Conservation (phyloP, 805 yeast species). For the Cephaloascus fragrans region DNA sequence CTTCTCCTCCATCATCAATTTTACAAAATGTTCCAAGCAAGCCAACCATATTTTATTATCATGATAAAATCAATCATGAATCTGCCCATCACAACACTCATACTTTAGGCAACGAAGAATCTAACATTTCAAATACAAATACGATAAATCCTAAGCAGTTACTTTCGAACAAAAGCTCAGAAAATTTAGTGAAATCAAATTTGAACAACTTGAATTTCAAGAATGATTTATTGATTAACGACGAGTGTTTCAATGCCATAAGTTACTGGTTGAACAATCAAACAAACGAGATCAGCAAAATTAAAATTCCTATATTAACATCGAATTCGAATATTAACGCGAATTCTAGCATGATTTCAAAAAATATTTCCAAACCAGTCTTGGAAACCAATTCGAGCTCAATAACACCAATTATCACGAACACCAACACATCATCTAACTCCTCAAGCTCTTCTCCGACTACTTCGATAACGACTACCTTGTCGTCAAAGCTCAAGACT, state of each 20-base stretch:
- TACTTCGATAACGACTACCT: too few relatives aligned
- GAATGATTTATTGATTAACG: neutral
- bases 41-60: neutral
- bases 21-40: too few relatives aligned
- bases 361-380: too few relatives aligned
- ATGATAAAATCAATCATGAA: neutral
- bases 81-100: neutral
- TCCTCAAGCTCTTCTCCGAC: too few relatives aligned
- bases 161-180: neutral
- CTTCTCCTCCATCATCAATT: too few relatives aligned
- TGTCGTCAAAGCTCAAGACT: neutral
- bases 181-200: neutral
- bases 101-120: neutral
- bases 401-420: too few relatives aligned
- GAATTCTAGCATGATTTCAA: too few relatives aligned
- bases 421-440: neutral
- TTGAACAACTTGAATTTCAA: neutral
- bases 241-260: neutral
- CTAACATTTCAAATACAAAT: neutral
- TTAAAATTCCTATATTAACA: neutral
- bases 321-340: too few relatives aligned
- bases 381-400: too few relatives aligned
- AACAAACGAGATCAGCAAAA: neutral
- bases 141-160: neutral
- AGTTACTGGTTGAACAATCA: neutral